phyloP scores from a whole-genome alignment of 2,329 filamentous ascomycete species.

The Macrophomina phaseolina region DNA sequence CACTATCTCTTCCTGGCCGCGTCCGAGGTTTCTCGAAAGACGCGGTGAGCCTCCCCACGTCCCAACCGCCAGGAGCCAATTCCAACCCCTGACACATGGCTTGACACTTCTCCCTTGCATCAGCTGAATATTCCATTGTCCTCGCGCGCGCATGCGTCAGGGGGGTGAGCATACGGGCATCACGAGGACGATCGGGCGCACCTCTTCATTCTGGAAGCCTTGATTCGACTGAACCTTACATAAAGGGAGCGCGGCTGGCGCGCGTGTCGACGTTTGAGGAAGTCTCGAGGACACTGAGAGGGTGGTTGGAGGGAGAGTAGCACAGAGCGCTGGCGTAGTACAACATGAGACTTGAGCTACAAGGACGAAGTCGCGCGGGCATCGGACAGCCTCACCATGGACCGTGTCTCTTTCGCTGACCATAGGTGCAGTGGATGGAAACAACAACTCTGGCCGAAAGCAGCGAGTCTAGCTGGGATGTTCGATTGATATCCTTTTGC shows the following conservation, averaged over 20 bases:
- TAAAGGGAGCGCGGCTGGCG: neutral
- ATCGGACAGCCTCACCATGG: constrained; percentile 13
- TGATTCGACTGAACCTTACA: constrained; percentile 6
- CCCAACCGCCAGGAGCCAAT: neutral
- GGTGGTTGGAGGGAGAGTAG: neutral
- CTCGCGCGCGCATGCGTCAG: constrained; percentile 11
- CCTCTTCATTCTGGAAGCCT: constrained; percentile 14
- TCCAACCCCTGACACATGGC: constrained; percentile 9
- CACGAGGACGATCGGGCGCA: neutral
- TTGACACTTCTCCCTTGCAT: constrained; percentile 9
- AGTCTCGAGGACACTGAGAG: neutral
- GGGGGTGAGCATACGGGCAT: neutral
- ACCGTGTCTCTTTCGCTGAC: constrained; percentile 8
- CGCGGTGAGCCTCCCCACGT: constrained; percentile 3
- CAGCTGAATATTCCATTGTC: constrained; percentile 22
- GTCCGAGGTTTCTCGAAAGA: constrained; percentile 9
- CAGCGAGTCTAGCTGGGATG: constrained; percentile 13
- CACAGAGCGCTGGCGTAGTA: constrained; percentile 24
- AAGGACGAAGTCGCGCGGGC: neutral
- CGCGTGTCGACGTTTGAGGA: constrained; percentile 13
- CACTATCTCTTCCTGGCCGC: neutral
- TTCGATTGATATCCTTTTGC: neutral
- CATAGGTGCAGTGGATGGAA: neutral
- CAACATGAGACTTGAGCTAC: constrained; percentile 2
- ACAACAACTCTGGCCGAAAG: neutral